These are phyloP conservation scores for Diplodia scrobiculata DNA, from an alignment of 2,329 filamentous ascomycete genomes.

Conservation along the genomic window DNA sequence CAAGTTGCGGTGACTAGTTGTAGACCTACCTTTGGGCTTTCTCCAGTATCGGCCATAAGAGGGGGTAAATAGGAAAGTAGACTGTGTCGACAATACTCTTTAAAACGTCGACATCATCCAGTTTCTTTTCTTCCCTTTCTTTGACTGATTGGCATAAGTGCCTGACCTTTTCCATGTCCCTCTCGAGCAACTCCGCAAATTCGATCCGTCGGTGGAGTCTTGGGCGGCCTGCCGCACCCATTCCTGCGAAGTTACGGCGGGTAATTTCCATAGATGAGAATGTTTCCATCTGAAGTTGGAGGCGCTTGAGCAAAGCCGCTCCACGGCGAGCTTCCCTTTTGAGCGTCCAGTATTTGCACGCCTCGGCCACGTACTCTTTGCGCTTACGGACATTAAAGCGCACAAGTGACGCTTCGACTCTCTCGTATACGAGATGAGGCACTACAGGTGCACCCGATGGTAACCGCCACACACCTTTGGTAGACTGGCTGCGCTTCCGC, in stretches of 20 bases:
- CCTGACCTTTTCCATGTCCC: conserved; percentile 76
- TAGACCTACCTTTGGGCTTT: conserved; percentile 74
- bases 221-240: conserved; percentile 81
- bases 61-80: conserved; percentile 83
- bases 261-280: conserved; percentile 98
- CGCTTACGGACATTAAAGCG: conserved; percentile 83
- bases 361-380: conserved; percentile 89
- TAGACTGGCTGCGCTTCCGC: conserved; percentile 56
- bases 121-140: conserved; percentile 73
- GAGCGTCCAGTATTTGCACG: conserved; percentile 95
- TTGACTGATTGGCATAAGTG: conserved; percentile 70
- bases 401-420: conserved; percentile 78
- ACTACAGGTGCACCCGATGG: conserved; percentile 95
- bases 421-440: conserved; percentile 81
- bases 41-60: conserved; percentile 76
- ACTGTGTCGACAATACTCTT: conserved; percentile 80
- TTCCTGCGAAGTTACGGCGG: conserved; percentile 88
- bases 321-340: conserved; percentile 92
- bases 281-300: conserved; percentile 92
- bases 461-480: conserved; percentile 81
- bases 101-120: conserved; percentile 74
- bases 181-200: conserved; percentile 75
- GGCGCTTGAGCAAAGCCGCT: conserved; percentile 84
- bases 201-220: conserved; percentile 80
- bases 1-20: conserved; percentile 19